phyloP scores from a whole-genome alignment of 495 filamentous ascomycete species.

The Pseudoneurospora amorphoporcata region DNA sequence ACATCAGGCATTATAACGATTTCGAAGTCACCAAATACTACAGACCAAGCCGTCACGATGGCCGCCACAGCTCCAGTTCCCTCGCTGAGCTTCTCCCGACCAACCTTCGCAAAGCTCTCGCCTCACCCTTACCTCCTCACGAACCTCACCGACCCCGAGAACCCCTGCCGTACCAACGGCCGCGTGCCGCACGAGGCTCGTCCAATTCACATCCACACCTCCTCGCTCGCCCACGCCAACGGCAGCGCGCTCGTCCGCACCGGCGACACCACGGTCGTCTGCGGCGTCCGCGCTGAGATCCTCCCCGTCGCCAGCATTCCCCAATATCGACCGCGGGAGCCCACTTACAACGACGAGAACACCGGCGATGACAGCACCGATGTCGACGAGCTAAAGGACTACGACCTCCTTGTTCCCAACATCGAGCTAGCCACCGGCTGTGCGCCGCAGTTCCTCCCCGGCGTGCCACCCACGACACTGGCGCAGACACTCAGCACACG shows the following conservation, averaged over 20 bases:
- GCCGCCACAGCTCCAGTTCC: slow-evolving; percentile 9
- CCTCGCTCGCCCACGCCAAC: slow-evolving; percentile 74
- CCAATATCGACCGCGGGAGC: slow-evolving; percentile 38
- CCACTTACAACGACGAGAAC: slow-evolving; percentile 14
- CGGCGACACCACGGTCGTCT: slow-evolving; percentile 86
- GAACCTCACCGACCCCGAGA: slow-evolving; percentile 57
- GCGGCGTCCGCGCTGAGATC: slow-evolving; percentile 80
- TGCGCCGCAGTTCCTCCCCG: slow-evolving; percentile 73
- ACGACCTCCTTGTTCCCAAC: slow-evolving; percentile 81
- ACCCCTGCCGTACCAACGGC: slow-evolving; percentile 62
- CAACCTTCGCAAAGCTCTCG: slow-evolving; percentile 80
- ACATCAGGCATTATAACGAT: background rate
- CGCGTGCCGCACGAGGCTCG: slow-evolving; percentile 62
- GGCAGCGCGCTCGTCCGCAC: slow-evolving; percentile 79
- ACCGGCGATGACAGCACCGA: background rate
- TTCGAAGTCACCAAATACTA: background rate
- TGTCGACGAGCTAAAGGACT: slow-evolving; percentile 37
- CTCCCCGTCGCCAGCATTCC: slow-evolving; percentile 61
- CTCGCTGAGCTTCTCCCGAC: slow-evolving; percentile 60
- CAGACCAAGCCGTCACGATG: slow-evolving; percentile 8
- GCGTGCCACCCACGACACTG: slow-evolving; percentile 64
- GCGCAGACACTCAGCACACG: slow-evolving; percentile 78
- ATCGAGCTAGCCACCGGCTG: slow-evolving; percentile 84
- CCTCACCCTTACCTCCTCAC: slow-evolving; percentile 83
- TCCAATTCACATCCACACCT: slow-evolving; percentile 58